phyloP scores from a whole-genome alignment of 2,329 filamentous ascomycete species.

The Fusarium gaditjirri region DNA sequence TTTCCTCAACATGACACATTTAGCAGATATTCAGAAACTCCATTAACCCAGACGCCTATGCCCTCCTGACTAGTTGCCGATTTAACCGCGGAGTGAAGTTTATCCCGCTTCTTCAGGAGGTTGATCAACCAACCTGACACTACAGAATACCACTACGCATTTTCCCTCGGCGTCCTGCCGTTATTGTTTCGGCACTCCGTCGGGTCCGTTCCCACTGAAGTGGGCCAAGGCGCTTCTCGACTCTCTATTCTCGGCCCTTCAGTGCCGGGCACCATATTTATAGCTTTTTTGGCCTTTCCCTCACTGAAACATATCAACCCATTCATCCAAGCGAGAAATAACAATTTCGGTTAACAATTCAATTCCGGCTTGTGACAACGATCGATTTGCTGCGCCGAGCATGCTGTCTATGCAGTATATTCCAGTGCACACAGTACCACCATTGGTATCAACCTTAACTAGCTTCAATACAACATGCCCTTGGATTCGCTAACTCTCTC shows the following conservation, averaged over 20 bases:
- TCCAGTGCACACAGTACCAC: background rate
- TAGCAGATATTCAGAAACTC: background rate
- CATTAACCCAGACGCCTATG: slow-evolving; percentile 3
- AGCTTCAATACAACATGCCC: background rate
- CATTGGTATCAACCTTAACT: slow-evolving; percentile 10
- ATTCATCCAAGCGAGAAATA: slow-evolving; percentile 10
- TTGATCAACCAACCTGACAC: slow-evolving; percentile 8
- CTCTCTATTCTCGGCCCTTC: slow-evolving; percentile 19
- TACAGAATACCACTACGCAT: background rate
- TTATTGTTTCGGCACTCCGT: slow-evolving; percentile 8
- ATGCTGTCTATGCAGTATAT: background rate
- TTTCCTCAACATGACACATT: background rate
- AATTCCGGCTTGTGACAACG: background rate
- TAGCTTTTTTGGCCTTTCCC: slow-evolving; percentile 6
- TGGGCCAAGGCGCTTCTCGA: slow-evolving; percentile 17
- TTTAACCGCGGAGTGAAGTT: slow-evolving; percentile 18
- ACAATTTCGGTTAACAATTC: slow-evolving; percentile 8
- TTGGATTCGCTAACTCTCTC: background rate
- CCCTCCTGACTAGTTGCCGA: slow-evolving; percentile 16
- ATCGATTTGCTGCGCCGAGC: background rate
- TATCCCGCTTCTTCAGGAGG: slow-evolving; percentile 14
- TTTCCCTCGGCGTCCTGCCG: background rate
- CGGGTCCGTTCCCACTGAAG: background rate
- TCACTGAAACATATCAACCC: slow-evolving; percentile 3
- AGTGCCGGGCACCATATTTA: slow-evolving; percentile 18